Percentiles rank a stretch among this genome's conserved stretches.
These are phyloP conservation scores for Wallacemonas sp. DNA, from an alignment of 208 protist species.

Conservation along the genomic window DNA sequence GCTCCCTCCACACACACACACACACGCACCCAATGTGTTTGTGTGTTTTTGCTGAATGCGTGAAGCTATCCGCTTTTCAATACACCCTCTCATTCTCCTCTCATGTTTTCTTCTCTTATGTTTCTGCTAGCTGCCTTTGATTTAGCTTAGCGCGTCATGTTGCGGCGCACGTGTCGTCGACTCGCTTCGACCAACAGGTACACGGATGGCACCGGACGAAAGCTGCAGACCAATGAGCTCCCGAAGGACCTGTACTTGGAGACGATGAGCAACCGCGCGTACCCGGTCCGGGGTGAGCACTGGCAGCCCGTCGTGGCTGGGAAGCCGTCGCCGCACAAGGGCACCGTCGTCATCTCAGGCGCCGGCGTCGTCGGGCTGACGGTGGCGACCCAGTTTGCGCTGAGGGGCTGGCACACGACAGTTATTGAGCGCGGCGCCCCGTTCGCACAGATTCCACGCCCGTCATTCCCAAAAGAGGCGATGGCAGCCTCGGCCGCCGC, in stretches of 20 bases:
- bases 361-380: constrained; percentile 84
- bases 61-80: too few relatives aligned
- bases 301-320: constrained; percentile 79
- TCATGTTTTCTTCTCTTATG: too few relatives aligned
- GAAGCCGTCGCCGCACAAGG: constrained; percentile 78
- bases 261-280: constrained; percentile 88
- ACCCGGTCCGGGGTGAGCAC: constrained; percentile 73
- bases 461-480: not conserved
- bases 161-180: constrained; percentile 39
- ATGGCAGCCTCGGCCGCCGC: not conserved
- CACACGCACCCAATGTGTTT: too few relatives aligned
- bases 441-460: constrained; percentile 7
- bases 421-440: constrained; percentile 65
- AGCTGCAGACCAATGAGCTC: constrained; percentile 50
- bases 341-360: constrained; percentile 84
- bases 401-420: constrained; percentile 89
- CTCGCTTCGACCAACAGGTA: constrained; percentile 87
- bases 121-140: too few relatives aligned
- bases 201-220: constrained; percentile 80
- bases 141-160: too few relatives aligned
- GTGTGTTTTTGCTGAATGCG: too few relatives aligned
- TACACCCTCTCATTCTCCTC: too few relatives aligned
- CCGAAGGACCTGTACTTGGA: constrained; percentile 73
- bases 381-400: constrained; percentile 59
- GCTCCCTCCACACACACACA: too few relatives aligned